Evolutionary conservation across 129 eudicot genomes (phyloP).

Genomic region (Flaveria sonorensis): DNA sequence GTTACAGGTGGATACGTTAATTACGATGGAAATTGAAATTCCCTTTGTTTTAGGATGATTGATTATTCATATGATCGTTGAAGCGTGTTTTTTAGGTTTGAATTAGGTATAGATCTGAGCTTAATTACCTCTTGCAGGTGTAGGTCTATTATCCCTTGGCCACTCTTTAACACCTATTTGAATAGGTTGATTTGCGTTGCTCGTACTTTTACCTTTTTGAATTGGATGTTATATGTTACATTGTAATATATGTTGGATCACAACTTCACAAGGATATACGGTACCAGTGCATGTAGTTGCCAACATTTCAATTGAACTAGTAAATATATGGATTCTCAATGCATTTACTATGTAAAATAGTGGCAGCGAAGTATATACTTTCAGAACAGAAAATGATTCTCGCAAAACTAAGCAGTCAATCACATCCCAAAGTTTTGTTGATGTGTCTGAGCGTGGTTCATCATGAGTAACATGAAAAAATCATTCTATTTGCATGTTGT

Average conservation of each 20-base stretch:
- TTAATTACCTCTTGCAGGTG: not conserved
- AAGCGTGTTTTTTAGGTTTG: not conserved
- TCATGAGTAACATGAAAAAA: not conserved
- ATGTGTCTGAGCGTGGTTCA: not conserved
- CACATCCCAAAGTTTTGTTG: not conserved
- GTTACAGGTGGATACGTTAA: not conserved
- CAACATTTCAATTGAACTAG: not conserved
- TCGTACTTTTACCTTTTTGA: not conserved
- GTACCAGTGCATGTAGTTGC: not conserved
- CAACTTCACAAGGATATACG: not conserved
- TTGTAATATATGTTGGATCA: not conserved
- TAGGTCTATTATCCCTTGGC: not conserved
- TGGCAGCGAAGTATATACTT: not conserved
- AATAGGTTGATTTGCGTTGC: not conserved
- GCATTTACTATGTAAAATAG: not conserved
- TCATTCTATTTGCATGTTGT: not conserved
- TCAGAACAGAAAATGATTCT: not conserved
- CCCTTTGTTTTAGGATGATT: too few species aligned
- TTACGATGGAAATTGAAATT: not conserved
- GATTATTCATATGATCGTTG: not conserved
- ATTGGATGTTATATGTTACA: not conserved
- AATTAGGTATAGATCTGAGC: not conserved
- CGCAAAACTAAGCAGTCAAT: not conserved
- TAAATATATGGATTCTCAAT: not conserved
- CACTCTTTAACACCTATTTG: not conserved